Conservation (phyloP, 176 grass and related monocot species). For the Bolboschoenus planiculmis region DNA sequence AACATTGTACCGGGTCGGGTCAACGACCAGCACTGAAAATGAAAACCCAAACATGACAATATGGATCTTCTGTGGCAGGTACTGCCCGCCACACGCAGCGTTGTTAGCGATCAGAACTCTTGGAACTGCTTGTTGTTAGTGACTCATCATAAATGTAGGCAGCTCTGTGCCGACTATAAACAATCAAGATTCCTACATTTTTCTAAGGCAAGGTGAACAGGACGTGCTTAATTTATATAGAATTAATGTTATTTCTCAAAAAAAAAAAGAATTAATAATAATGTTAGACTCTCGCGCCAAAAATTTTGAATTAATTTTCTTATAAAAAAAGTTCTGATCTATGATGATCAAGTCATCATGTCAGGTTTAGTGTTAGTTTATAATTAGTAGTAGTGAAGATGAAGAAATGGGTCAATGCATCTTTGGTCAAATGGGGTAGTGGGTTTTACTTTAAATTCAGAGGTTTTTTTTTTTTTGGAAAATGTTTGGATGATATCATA, state of each 20-base stretch:
- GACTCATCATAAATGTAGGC: not conserved
- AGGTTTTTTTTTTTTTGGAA: not conserved
- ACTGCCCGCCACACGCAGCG: not conserved
- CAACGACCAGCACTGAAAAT: not conserved
- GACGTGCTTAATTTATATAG: no score
- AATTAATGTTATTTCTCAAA: no score
- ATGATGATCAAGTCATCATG: not conserved
- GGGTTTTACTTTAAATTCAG: not conserved
- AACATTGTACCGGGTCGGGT: not conserved
- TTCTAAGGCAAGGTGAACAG: not conserved
- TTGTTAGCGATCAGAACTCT: not conserved
- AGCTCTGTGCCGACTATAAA: not conserved
- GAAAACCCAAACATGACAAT: not conserved
- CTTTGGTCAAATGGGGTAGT: not conserved
- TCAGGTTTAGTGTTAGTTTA: conserved; percentile 1
- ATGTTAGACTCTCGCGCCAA: not conserved
- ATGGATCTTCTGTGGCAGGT: not conserved
- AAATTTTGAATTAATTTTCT: not conserved
- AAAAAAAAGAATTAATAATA: no score
- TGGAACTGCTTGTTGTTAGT: not conserved
- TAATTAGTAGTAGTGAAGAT: not conserved
- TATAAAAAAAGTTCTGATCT: not conserved
- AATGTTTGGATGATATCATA: no score
- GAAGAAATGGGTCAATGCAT: not conserved
- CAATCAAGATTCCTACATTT: not conserved